Conservation (phyloP, 2,329 filamentous ascomycete genomes). For the Trichoderma polysporum region DNA sequence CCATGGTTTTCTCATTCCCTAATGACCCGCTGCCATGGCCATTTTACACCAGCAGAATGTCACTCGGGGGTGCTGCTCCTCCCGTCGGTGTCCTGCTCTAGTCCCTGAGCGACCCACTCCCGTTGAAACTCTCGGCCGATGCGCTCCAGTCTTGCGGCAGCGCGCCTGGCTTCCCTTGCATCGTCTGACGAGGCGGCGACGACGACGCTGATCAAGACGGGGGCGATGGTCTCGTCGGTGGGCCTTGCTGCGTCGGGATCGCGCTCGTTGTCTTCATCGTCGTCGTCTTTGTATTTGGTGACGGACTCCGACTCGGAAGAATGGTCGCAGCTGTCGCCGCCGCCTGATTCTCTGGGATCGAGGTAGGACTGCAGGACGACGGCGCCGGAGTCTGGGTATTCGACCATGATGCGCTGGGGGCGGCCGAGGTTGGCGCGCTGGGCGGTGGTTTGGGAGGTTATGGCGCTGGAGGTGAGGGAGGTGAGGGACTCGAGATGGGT, state of each 20-base stretch:
- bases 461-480: conserved; percentile 51
- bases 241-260: conserved; percentile 14
- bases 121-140: conserved; percentile 56
- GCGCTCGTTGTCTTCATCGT: conserved; percentile 6
- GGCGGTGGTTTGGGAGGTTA: conserved; percentile 53
- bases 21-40: background rate
- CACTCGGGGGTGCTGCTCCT: conserved; percentile 26
- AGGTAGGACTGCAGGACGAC: conserved; percentile 49
- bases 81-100: conserved; percentile 29
- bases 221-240: conserved; percentile 43
- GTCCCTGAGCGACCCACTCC: conserved; percentile 45
- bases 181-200: conserved; percentile 51
- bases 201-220: conserved; percentile 55
- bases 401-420: conserved; percentile 59
- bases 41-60: background rate
- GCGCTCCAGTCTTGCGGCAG: conserved; percentile 53
- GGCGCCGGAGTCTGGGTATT: conserved; percentile 47
- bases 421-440: conserved; percentile 53
- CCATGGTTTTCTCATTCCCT: background rate
- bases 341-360: conserved; percentile 36
- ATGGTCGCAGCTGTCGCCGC: conserved; percentile 17
- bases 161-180: conserved; percentile 51
- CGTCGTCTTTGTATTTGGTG: conserved; percentile 22
- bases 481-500: conserved; percentile 51
- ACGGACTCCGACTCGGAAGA: background rate